Base-by-base conservation (phyloP, 441 rosid species). In the Hypseocharis bilobata region DNA sequence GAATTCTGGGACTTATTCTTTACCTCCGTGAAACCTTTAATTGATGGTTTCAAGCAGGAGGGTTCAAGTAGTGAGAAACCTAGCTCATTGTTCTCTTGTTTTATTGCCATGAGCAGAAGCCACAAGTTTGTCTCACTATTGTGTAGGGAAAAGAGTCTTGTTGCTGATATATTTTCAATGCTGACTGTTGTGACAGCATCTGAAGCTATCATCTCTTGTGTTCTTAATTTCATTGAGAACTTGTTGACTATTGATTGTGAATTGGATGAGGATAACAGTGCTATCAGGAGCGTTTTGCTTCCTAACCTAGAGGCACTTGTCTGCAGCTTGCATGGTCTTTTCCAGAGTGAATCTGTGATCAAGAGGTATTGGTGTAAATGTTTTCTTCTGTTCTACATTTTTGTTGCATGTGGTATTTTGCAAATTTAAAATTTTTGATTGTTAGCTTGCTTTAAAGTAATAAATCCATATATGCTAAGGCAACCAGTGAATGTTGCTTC, bases 61-160 rank as follows among this genome's bases (percentile, higher is more conserved):
- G 92, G 98, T 70, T 84, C 98, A 68, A 94, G 97, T 73, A 94
- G 99, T 62, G 90, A 85, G 84, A 94, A 84, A 79, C 92, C 96
- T 40, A 94, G 98, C 72, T 84, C 98, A 19, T 75, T 94, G 70
- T 88, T 94, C 71, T 88, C 89, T 51, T 88, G 91, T 82, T 89
- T 94, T 81, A 68, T 88, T 82, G 87, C 97, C 17, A 94, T 94
- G 96, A 94, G 98, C 76, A 81, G 77, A 75, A 86, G 88, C 81
- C 80, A 62, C 73, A 74, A 76, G 60, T 91, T 88, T 3, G 84
- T 87, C 19, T 66, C 85, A 16, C 78, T 84, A 62, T 72, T 94
- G 70, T 73, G 68, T 69, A 81, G 95, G 81, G 91, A 85, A 79
- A 76, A 68, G 68, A 80, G 79, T 73, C 90, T 94, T 66, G 81